Conservation (phyloP, 2,329 filamentous ascomycete genomes). For the Colletotrichum cordylinicola region DNA sequence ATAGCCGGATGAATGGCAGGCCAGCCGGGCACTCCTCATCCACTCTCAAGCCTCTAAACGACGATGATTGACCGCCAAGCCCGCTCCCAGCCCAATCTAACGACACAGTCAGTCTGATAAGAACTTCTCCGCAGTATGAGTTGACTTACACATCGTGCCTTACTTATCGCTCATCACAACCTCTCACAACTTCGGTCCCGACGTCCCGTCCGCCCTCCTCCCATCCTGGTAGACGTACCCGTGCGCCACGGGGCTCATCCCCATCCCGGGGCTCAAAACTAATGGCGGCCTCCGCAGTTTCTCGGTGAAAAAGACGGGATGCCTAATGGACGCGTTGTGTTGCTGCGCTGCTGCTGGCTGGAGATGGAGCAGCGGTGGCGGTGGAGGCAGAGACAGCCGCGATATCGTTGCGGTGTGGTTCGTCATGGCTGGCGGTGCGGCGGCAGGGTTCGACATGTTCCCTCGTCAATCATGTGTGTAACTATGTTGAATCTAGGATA, state of each 20-base stretch:
- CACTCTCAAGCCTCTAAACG: background rate
- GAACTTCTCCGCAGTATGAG: fast-evolving
- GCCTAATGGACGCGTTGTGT: conserved; percentile 65
- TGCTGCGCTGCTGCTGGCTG: conserved; percentile 22
- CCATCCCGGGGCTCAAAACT: conserved; percentile 23
- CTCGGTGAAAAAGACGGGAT: conserved; percentile 80
- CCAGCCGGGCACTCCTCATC: too few relatives aligned
- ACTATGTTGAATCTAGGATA: background rate
- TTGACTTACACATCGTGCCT: background rate
- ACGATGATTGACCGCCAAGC: background rate
- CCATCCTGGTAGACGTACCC: conserved; percentile 66
- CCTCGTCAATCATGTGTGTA: background rate
- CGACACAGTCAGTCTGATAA: background rate
- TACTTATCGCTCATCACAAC: background rate
- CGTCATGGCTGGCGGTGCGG: background rate
- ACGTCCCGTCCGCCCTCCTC: conserved; percentile 31
- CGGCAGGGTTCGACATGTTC: background rate
- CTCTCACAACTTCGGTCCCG: conserved; percentile 42
- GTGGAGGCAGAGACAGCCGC: background rate
- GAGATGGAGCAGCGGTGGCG: conserved; percentile 1
- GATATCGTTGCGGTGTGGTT: background rate
- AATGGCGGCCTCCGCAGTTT: conserved; percentile 62
- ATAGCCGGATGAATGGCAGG: background rate
- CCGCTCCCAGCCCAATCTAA: background rate
- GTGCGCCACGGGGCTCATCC: conserved; percentile 58